Evolutionary conservation across 139 green algal species (phyloP), one percentile per base, ranked within the genome.

Genomic region (Picochlorum costavermella): DNA sequence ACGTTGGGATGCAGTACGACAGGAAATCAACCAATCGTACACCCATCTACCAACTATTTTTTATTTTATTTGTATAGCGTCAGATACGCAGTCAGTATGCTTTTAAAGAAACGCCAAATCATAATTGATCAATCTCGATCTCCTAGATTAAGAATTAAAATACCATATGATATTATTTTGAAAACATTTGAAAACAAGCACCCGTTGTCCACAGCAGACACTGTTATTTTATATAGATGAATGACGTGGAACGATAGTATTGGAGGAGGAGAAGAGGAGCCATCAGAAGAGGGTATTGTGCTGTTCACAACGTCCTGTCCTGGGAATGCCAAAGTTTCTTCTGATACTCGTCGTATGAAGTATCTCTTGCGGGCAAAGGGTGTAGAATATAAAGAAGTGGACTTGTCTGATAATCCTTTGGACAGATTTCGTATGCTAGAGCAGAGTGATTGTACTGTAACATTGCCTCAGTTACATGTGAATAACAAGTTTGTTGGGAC

Each of bases 401-500:
- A 88, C 46, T 64, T 88, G 4, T 59, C 82, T 10, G 46, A 50
- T 26, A 49, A 70, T 5, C 71, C 74, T 1, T 16, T 65, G 2
- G 50, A 65, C 0, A 60, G 82, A 5, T 29, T 40, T 20, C 65
- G 69, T 25, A 87, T 87, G 80, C 49, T 81, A 6, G 43, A 30
- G 4, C 65, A 45, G 30, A 83, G 73, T 57, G 55, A 75, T 30
- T 61, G 62, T 20, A n/a, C 55, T 16, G 48, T 8, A 0, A 56
- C 25, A 6, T 61, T 88, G 10, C 82, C 82, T 29, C 82, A 88
- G 61, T 45, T 88, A 53, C 82, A 88, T 72, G 69, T 83, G 25
- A 72, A 83, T 56, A 74, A 72, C 55, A 67, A 69, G 49, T 67
- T 65, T 56, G 48, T 79, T 9, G 23, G 48, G 10, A 30, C 11